Evolutionary conservation across 73 alveolate species (phyloP), one percentile per base, ranked within the genome.

Genomic region (Paramecium caudatum): DNA sequence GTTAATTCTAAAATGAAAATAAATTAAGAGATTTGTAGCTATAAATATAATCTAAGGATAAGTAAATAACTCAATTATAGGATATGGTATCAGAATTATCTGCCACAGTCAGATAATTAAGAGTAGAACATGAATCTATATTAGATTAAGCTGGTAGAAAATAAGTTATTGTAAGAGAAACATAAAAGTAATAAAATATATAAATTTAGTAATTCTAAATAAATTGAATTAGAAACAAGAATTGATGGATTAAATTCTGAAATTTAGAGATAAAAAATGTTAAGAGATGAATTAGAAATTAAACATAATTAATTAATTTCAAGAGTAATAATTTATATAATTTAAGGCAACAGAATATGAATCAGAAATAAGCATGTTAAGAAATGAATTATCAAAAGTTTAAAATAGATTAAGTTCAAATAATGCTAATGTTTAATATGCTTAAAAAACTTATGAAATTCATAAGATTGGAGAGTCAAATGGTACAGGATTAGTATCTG

Each of bases 91-190:
- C 16, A 65, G 83, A 65, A 65, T 65, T 65, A 65, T 65, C 47
- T 13, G 17, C 25, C 27, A 65, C 50, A n/a, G 17, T 65, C 7
- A 65, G 83, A 16, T 2, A 36, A 65, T 65, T 65, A 65, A 32
- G 36, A 65, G 7, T 65, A 2, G 83, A 65, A 12, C 49, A 65
- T 65, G 83, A 65, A 37, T 7, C 61, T 3, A 68, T 68, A 25
- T 37, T 68, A 32, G 50, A 74, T 5, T 19, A 45, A 74, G 17
- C 27, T 19, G 19, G 37, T 4, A 74, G 16, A 41, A 5, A 74
- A 74, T 23, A 74, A 45, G 55, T 74, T 12, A 74, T 74, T 13
- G 37, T 74, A 8, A 74, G 88, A 37, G 88, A 74, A 74, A 74
- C 88, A 39, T 45, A 74, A 43, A 74, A 74, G 88, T 74, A 74